Percentiles rank a stretch among this genome's conserved stretches.
Evolutionary conservation across 371 early-diverging fungal genomes (phyloP).

Genomic region (Mortierella sp.): DNA sequence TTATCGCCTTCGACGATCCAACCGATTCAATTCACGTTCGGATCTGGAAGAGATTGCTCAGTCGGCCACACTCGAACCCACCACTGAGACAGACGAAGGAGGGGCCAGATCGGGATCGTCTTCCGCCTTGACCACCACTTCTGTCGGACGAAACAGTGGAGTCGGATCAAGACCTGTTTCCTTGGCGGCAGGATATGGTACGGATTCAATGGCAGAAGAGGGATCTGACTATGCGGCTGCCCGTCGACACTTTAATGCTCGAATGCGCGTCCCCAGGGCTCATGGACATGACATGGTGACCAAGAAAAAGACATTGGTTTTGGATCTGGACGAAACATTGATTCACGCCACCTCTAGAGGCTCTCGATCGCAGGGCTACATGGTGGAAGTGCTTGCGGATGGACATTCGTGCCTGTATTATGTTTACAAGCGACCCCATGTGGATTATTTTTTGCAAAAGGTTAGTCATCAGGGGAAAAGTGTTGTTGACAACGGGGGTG

Average conservation of each 20-base stretch:
- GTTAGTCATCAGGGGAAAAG: slow-evolving; percentile 50
- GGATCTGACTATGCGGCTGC: slow-evolving; percentile 35
- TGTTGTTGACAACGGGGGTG: too few relatives aligned
- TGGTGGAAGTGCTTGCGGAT: slow-evolving; percentile 93
- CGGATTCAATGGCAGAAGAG: slow-evolving; percentile 52
- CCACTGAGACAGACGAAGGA: not conserved
- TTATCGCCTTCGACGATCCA: slow-evolving; percentile 36
- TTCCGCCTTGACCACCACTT: too few relatives aligned
- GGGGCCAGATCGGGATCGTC: not conserved
- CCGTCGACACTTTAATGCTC: slow-evolving; percentile 10
- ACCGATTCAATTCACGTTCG: slow-evolving; percentile 51
- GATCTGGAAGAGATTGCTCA: slow-evolving; percentile 52
- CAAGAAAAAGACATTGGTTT: slow-evolving; percentile 84
- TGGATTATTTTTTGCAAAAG: slow-evolving; percentile 93
- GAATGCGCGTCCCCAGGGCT: slow-evolving; percentile 16
- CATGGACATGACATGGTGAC: slow-evolving; percentile 23
- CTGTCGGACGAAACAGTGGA: slow-evolving; percentile 2
- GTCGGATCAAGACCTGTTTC: not conserved
- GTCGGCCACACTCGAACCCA: slow-evolving; percentile 12
- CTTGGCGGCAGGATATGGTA: slow-evolving; percentile 31
- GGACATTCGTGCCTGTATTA: slow-evolving; percentile 91
- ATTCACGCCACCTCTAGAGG: slow-evolving; percentile 92
- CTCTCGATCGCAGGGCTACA: slow-evolving; percentile 70
- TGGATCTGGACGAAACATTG: slow-evolving; percentile 97
- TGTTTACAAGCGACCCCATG: slow-evolving; percentile 96